phyloP scores from a whole-genome alignment of 257 asterid genomes.

The Schizonepeta tenuifolia region DNA sequence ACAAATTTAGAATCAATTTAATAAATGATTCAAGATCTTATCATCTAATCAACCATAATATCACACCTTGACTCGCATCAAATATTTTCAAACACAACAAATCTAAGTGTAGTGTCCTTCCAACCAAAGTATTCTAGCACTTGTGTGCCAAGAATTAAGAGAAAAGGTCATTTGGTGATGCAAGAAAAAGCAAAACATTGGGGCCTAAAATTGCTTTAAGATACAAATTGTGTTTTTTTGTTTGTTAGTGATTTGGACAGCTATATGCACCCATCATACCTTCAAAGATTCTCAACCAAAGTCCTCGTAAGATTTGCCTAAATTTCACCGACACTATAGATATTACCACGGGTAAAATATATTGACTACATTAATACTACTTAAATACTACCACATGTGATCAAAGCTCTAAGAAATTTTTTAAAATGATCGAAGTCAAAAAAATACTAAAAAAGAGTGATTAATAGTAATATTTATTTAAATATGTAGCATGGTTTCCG shows the following conservation, averaged over 20 bases:
- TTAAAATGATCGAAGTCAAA: no score
- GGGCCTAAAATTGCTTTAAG: slow-evolving; percentile 36
- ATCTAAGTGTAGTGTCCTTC: slow-evolving; percentile 27
- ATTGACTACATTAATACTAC: no score
- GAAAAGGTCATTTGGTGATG: slow-evolving; percentile 10
- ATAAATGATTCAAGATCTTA: slow-evolving; percentile 20
- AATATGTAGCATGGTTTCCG: no score
- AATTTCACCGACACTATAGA: slow-evolving; percentile 5
- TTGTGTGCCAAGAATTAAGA: slow-evolving; percentile 33
- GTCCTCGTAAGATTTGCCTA: neutral
- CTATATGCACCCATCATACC: slow-evolving; percentile 20
- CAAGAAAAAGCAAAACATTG: slow-evolving; percentile 21
- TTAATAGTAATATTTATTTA: no score
- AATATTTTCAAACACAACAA: neutral
- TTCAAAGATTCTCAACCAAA: slow-evolving; percentile 6
- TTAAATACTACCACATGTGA: no score
- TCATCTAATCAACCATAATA: slow-evolving; percentile 10
- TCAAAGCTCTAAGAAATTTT: neutral
- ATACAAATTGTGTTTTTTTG: slow-evolving; percentile 36
- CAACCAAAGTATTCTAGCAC: neutral
- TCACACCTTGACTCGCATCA: slow-evolving; percentile 6
- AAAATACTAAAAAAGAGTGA: neutral
- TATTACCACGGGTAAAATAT: neutral
- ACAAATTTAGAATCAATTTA: slow-evolving; percentile 21
- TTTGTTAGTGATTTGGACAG: slow-evolving; percentile 31